phyloP scores from a whole-genome alignment of 495 filamentous ascomycete species.

The Neurospora sp. region DNA sequence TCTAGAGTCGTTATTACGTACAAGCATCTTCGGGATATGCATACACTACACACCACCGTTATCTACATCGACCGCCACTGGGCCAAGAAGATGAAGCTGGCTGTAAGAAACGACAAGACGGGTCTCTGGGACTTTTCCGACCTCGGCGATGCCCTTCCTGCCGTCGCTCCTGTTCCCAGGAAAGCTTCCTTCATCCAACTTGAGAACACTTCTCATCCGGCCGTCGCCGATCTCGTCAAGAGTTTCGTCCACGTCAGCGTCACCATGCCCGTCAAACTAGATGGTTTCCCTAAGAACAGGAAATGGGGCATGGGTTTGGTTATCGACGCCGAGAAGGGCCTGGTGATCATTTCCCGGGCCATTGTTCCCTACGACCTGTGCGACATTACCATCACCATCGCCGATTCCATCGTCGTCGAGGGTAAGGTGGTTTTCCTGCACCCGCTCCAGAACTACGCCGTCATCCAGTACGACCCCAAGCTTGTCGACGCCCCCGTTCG shows the following conservation, averaged over 20 bases:
- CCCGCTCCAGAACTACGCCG: constrained; percentile 93
- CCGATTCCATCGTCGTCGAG: constrained; percentile 87
- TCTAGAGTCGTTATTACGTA: constrained; percentile 87
- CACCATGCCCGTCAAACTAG: constrained; percentile 87
- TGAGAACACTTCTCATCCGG: constrained; percentile 79
- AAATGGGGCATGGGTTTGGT: constrained; percentile 95
- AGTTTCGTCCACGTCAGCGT: constrained; percentile 92
- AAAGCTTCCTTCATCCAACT: constrained; percentile 85
- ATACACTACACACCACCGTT: constrained; percentile 88
- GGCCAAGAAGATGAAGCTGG: constrained; percentile 86
- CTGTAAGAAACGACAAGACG: constrained; percentile 79
- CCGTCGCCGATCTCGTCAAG: constrained; percentile 81
- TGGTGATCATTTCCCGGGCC: constrained; percentile 86
- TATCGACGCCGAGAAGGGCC: constrained; percentile 87
- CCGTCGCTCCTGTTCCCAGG: constrained; percentile 55
- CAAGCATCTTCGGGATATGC: constrained; percentile 88
- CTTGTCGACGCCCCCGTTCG: constrained; percentile 89
- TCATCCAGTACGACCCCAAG: constrained; percentile 88
- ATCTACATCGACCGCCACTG: constrained; percentile 91
- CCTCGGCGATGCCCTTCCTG: constrained; percentile 67
- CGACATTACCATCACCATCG: constrained; percentile 89
- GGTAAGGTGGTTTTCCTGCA: constrained; percentile 95
- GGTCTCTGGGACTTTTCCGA: constrained; percentile 93
- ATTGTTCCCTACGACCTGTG: constrained; percentile 94
- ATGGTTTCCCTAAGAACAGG: constrained; percentile 84